Base-by-base conservation (phyloP, 306 rosid species). In the Vigna nakashimae region DNA sequence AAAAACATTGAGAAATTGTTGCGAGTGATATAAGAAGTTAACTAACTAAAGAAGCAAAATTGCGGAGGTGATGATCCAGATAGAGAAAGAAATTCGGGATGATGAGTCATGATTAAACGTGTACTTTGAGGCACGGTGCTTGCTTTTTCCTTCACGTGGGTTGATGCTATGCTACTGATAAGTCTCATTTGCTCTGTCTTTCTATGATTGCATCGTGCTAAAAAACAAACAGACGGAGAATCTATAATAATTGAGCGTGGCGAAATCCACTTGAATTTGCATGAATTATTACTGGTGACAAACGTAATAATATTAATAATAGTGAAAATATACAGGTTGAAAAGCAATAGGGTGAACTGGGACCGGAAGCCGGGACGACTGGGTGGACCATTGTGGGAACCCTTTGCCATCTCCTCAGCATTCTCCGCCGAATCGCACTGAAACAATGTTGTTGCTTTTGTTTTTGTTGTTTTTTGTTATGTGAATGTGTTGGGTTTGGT, bases 301-400 rank as follows among this genome's bases (percentile, higher is more conserved):
- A 56, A 20, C 13, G 20, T 83, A 90, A 79, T 3, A 9, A 28
- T 59, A 75, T 34, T 16, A 20, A 17, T 9, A 32, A 57, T 42
- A 9, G 73, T 69, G 53, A 30, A 22, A 7, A 4, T 18, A 69
- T 76, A 65, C 71, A 68, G 15, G 15, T 38, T 18, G 60, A 6
- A 20, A 48, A 22, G 3, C 51, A 34, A 18, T 2, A 22, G 85
- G 68, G 79, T 69, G 77, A 64, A 50, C 82, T 82, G 87, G 85
- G 87, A 71, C 78, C 57, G 68, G 85, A 87, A 85, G 83, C 83
- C 87, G 89, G 97, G 97, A 92, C 90, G 97, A 90, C 97, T 52
- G 78, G 85, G 91, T 81, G 91, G 80, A n/a, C 17, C 22, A 43
- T 65, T 71, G 51, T 55, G 69, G 84, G 86, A 56, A 24, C 88